Evolutionary conservation across 345 rosid genomes (phyloP).

Genomic region (Anastatica hierochuntica): DNA sequence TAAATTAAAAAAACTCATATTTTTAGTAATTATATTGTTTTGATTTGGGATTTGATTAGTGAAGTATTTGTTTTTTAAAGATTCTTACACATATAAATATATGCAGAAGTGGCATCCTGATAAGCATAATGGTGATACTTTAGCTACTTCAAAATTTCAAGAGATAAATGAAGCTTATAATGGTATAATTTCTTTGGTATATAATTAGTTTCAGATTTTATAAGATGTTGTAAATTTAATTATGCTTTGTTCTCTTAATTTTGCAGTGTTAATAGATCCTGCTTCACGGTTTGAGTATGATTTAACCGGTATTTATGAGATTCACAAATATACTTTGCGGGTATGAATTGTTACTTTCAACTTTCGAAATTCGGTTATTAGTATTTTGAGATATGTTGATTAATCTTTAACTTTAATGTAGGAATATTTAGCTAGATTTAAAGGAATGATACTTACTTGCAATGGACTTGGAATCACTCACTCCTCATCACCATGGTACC

Average conservation of each 20-base stretch:
- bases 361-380: neutral
- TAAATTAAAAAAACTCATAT: neutral
- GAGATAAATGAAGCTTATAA: conserved; percentile 71
- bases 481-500: conserved; percentile 49
- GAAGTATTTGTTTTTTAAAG: neutral
- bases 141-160: conserved; percentile 55
- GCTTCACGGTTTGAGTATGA: conserved; percentile 67
- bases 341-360: conserved; percentile 28
- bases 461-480: conserved; percentile 78
- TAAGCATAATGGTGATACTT: conserved; percentile 56
- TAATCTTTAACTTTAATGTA: conserved; percentile 23
- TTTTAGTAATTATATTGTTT: too few relatives aligned
- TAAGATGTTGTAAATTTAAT: neutral
- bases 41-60: neutral
- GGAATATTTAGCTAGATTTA: conserved; percentile 85
- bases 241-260: neutral
- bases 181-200: conserved; percentile 26
- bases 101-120: conserved; percentile 75
- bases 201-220: too few relatives aligned
- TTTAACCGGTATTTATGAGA: conserved; percentile 63
- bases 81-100: neutral
- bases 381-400: too few relatives aligned
- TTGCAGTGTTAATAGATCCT: conserved; percentile 68
- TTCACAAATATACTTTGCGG: conserved; percentile 67
- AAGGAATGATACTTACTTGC: conserved; percentile 88